Base-by-base conservation (phyloP, 164 flowering plant genomes). In the Warburgia ugandensis region DNA sequence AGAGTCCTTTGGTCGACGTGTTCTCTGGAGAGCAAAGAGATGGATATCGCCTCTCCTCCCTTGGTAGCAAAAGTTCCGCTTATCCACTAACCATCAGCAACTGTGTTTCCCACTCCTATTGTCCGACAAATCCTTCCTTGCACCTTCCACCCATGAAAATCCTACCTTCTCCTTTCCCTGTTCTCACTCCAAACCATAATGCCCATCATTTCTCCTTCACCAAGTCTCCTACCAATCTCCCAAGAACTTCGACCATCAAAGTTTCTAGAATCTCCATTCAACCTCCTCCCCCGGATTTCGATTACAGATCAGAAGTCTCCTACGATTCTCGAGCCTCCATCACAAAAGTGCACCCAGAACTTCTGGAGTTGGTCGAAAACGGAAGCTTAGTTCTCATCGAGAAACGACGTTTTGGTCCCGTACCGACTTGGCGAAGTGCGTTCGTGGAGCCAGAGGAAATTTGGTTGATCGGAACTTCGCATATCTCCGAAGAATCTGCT, bases 381-480 rank as follows among this genome's bases (percentile, higher is more conserved):
- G 96, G 95, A 10, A 76, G 67, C 16, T 59, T 92, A 36, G 78
- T 91, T 0, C 37, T 85, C 38, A 51, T 87, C 41, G 66, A 71
- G 63, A 92, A 85, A 73, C 54, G 48, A 17, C 71, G 45, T n/a
- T 83, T 78, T 49, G 98, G 98, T 12, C 89, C 95, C 3, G 89
- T 80, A 3, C 96, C 96, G 1, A 25, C 58, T 1, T 87, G 96
- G 95, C 65, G 98, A 66, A 55, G 68, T 3, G 86, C 77, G 38
- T 84, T 84, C 45, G 82, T 78, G 33, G 98, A 92, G 74, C 98
- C 98, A 4, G 94, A 85, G 43, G 77, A 54, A 43, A 85, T 92
- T 13, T 88, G 96, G 96, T 45, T 92, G 48, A 39, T 87, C 12
- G 98, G 96, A 23, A 85, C 95, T 1, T 64, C 57, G 12, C 98